Percentiles rank a stretch among this genome's conserved stretches.
Conservation (phyloP, 805 yeast species). For the Pichia occidentalis region DNA sequence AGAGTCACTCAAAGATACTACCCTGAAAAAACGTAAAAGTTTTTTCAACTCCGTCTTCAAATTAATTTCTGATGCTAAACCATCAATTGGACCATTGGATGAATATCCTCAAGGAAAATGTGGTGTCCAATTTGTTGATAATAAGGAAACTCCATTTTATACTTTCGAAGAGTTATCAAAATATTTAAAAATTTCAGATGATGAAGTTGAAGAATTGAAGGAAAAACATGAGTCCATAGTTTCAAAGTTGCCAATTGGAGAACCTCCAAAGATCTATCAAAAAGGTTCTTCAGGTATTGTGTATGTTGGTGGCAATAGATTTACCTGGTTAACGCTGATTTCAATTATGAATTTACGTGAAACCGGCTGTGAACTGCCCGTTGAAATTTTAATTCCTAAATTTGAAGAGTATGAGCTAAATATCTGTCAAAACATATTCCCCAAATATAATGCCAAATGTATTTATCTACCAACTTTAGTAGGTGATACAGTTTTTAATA, state of each 20-base stretch:
- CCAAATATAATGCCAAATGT: conserved; percentile 57
- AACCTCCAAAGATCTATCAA: conserved; percentile 39
- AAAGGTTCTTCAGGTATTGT: conserved; percentile 47
- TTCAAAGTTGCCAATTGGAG: conserved; percentile 38
- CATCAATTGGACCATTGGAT: conserved; percentile 29
- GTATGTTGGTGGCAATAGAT: conserved; percentile 72
- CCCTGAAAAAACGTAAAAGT: not conserved
- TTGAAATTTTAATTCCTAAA: conserved; percentile 77
- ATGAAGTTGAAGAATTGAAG: conserved; percentile 40
- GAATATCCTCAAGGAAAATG: conserved; percentile 1
- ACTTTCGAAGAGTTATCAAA: conserved; percentile 30
- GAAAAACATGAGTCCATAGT: conserved; percentile 42
- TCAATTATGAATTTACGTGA: conserved; percentile 57
- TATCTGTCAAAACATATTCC: conserved; percentile 55
- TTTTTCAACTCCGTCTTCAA: conserved; percentile 8
- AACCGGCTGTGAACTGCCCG: conserved; percentile 60
- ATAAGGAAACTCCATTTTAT: not conserved
- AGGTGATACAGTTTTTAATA: conserved; percentile 53
- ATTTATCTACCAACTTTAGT: conserved; percentile 51
- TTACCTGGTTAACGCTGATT: conserved; percentile 59
- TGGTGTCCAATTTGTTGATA: conserved; percentile 2
- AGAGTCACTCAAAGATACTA: not conserved
- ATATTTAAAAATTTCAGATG: conserved; percentile 40
- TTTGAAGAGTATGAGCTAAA: conserved; percentile 62
- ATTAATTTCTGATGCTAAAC: conserved; percentile 32